phyloP scores from a whole-genome alignment of 1,284 basidiomycete genomes.

The Puccinia coronata region DNA sequence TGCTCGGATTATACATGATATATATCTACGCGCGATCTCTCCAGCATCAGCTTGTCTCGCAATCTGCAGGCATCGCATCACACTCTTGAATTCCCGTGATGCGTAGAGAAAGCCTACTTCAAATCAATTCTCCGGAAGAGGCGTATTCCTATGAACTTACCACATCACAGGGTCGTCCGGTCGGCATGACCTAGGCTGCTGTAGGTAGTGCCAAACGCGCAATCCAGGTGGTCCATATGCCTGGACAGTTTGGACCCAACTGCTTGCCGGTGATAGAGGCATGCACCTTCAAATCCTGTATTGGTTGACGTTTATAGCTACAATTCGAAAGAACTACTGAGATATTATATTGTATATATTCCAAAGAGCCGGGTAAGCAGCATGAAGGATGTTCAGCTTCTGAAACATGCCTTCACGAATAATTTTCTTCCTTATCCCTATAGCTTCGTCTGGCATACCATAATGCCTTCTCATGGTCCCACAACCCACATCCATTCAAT shows the following conservation, averaged over 20 bases:
- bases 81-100: not conserved
- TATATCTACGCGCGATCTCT: not conserved
- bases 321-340: not conserved
- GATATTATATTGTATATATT: not conserved
- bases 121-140: not conserved
- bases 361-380: not conserved
- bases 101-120: not conserved
- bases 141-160: not conserved
- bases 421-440: not conserved
- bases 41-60: not conserved
- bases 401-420: slow-evolving; percentile 9
- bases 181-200: not conserved
- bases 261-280: not conserved
- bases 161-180: not conserved
- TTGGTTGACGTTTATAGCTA: not conserved
- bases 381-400: not conserved
- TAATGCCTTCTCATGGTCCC: not conserved
- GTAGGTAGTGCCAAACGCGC: not conserved
- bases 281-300: slow-evolving; percentile 2
- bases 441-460: not conserved
- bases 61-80: not conserved
- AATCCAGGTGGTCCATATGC: not conserved
- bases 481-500: not conserved
- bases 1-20: not conserved
- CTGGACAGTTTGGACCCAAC: not conserved